Percentiles rank a stretch among this genome's conserved stretches.
phyloP scores from a whole-genome alignment of 2,329 filamentous ascomycete species.

The Fusarium sp. region DNA sequence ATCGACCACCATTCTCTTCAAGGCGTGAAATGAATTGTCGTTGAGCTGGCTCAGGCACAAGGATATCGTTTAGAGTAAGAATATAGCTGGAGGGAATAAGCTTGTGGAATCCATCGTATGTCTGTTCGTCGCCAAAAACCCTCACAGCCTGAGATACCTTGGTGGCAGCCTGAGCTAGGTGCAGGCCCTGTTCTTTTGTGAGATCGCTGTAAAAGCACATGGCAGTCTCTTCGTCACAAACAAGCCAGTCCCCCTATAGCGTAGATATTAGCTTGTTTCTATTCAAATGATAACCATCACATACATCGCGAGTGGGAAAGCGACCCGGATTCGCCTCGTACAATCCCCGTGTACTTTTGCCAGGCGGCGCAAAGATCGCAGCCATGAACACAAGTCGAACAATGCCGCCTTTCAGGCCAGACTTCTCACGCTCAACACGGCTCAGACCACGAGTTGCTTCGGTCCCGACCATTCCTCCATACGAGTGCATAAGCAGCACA shows the following conservation, averaged over 20 bases:
- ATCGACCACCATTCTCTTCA: background rate
- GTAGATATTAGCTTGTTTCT: accelerated
- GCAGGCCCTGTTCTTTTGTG: background rate
- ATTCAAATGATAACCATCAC: accelerated
- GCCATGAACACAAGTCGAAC: conserved; percentile 7
- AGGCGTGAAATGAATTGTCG: conserved; percentile 4
- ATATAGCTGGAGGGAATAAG: conserved; percentile 9
- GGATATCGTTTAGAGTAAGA: background rate
- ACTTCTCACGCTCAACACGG: background rate
- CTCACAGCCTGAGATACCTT: conserved; percentile 3
- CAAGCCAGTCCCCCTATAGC: background rate
- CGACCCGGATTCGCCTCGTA: conserved; percentile 7
- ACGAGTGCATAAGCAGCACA: conserved; percentile 25
- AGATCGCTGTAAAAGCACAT: conserved; percentile 30
- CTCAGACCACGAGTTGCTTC: conserved; percentile 10
- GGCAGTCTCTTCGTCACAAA: conserved; percentile 19
- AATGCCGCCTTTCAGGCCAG: conserved; percentile 1
- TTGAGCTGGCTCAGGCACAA: conserved; percentile 8
- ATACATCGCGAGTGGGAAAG: background rate
- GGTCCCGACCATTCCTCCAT: conserved; percentile 21
- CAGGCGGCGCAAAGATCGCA: conserved; percentile 15
- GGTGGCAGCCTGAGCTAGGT: background rate
- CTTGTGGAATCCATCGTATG: conserved; percentile 13
- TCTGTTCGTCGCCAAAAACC: conserved; percentile 14
- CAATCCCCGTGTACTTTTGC: background rate